phyloP scores from a whole-genome alignment of 768 basidiomycete species.

The Suillus fuscotomentosus region DNA sequence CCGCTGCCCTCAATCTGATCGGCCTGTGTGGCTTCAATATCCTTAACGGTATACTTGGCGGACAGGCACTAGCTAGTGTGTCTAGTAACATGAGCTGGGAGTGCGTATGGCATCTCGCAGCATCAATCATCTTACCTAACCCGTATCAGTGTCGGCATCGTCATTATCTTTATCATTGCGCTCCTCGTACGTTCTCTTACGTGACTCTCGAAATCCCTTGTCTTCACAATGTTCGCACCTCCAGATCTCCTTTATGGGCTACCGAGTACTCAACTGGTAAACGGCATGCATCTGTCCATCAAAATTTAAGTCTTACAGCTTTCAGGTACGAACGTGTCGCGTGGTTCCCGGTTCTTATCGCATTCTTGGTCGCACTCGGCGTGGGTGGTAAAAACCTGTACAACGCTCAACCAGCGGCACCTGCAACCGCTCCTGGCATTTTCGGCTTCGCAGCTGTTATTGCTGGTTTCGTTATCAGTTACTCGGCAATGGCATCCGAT shows the following conservation, averaged over 20 bases:
- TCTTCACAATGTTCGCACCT: slow-evolving; percentile 3
- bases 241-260: slow-evolving; percentile 66
- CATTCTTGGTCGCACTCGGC: slow-evolving; percentile 68
- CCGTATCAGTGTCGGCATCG: slow-evolving; percentile 67
- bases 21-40: slow-evolving; percentile 65
- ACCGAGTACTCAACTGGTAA: slow-evolving; percentile 60
- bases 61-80: slow-evolving; percentile 61
- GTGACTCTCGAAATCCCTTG: slow-evolving; percentile 1
- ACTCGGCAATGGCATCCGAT: slow-evolving; percentile 60
- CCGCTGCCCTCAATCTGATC: slow-evolving; percentile 55
- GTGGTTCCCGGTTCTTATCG: slow-evolving; percentile 78
- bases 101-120: slow-evolving; percentile 29
- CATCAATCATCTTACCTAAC: slow-evolving; percentile 11
- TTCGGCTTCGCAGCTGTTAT: slow-evolving; percentile 68
- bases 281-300: slow-evolving; percentile 2
- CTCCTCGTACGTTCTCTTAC: slow-evolving; percentile 44
- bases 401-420: slow-evolving; percentile 42
- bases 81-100: slow-evolving; percentile 51
- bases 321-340: slow-evolving; percentile 68
- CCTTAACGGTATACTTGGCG: slow-evolving; percentile 66
- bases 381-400: slow-evolving; percentile 71
- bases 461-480: slow-evolving; percentile 73
- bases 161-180: slow-evolving; percentile 69
- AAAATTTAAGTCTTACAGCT: not conserved
- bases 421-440: slow-evolving; percentile 53